Base-by-base conservation (phyloP, 768 basidiomycete genomes). In the Mycena chlorophos region DNA sequence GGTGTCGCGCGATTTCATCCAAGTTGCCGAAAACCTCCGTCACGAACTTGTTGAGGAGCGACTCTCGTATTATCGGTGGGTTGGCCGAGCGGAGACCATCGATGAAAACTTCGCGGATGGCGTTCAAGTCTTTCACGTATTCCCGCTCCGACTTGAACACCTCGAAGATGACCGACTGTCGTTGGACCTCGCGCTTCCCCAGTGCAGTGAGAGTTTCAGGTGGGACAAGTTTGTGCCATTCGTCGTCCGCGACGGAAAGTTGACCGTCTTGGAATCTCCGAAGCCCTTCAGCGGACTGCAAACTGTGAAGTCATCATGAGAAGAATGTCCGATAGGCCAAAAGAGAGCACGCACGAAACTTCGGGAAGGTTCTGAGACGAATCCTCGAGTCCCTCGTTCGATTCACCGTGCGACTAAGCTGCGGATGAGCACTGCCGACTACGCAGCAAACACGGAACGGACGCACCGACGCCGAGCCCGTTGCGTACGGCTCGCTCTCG, bases 81-180 rank as follows among this genome's bases (percentile, higher is more conserved):
- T 81, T 68, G 3, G 86, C 77, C 12, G 76, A 71, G 22, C 74
- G 71, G 12, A 98, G 73, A 2, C 85, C 83, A 16, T 81, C 76
- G 34, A 94, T 80, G 68, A 88, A 97, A 57, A 91, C 91, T 68
- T 90, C 79, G 73, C 83, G 71, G 60, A 89, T 72, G 55, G 86
- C 69, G 65, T 85, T 78, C 47, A 99, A 71, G 71, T 98, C 96
- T 27, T 80, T 69, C 12, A 94, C 88, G 68, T 97, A 98, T 56
- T 93, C 88, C 58, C 86, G 80, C 73, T 99, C 97, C 0, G 88
- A 52, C 69, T 91, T 88, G 70, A 98, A 86, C 22, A 96, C 73
- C 68, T 98, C 95, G 62, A 94, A 95, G 5, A 99, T 79, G 34
- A 86, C 83, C 23, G 85, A 89, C 68, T 98, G 94, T 42, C 94